Conservation (phyloP, 78 protist genomes). For the Tieghemostelium lacteum region DNA sequence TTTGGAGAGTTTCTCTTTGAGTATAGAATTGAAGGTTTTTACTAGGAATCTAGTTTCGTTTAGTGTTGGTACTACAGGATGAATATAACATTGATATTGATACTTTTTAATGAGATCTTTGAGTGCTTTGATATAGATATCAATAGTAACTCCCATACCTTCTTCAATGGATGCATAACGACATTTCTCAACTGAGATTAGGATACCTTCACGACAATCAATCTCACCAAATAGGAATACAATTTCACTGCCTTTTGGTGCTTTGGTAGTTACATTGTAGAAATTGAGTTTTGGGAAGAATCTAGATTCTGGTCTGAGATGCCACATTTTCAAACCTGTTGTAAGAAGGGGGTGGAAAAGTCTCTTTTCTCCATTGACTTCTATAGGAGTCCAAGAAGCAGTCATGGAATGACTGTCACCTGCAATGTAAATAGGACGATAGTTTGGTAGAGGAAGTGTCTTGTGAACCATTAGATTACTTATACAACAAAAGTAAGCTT, state of each 20-base stretch:
- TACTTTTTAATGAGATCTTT: slow-evolving; percentile 15
- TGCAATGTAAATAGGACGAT: slow-evolving; percentile 79
- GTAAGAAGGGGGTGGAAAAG: slow-evolving; percentile 84
- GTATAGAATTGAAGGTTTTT: slow-evolving; percentile 41
- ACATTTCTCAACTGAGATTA: slow-evolving; percentile 89
- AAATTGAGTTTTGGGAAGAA: slow-evolving; percentile 95
- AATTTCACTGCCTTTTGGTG: slow-evolving; percentile 76
- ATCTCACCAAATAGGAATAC: slow-evolving; percentile 92
- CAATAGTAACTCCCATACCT: slow-evolving; percentile 79
- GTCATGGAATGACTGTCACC: slow-evolving; percentile 94
- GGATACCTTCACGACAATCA: slow-evolving; percentile 95
- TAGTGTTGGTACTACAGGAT: slow-evolving; percentile 94
- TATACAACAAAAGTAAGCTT: slow-evolving; percentile 89
- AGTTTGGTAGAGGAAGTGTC: slow-evolving; percentile 27
- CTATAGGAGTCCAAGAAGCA: slow-evolving; percentile 84
- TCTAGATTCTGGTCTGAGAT: slow-evolving; percentile 80
- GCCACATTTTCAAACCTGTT: slow-evolving; percentile 95
- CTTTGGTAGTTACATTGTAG: slow-evolving; percentile 44
- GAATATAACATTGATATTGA: slow-evolving; percentile 75
- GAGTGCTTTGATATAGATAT: slow-evolving; percentile 79
- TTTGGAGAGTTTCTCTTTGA: slow-evolving; percentile 9
- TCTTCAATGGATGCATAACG: slow-evolving; percentile 83
- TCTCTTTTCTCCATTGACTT: slow-evolving; percentile 21
- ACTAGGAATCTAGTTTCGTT: slow-evolving; percentile 82
- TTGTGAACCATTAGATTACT: slow-evolving; percentile 54